Evolutionary conservation across 179 eudicot genomes (phyloP), one percentile per base, ranked within the genome.

Genomic region (Patellifolia procumbens): DNA sequence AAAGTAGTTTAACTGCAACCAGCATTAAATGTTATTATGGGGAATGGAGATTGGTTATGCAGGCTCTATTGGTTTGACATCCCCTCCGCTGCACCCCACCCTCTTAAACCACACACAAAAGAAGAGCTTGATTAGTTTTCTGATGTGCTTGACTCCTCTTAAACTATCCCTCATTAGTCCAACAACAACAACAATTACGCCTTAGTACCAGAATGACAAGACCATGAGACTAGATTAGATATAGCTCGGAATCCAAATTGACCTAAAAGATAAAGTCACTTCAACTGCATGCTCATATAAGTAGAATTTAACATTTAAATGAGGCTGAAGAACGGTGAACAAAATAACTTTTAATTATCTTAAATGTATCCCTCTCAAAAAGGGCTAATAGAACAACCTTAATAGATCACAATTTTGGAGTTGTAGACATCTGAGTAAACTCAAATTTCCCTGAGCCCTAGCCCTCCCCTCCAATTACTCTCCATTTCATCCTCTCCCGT

Each of bases 401-500:
- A 37, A 37, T 37, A 7, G 42, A 37, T 37, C 42, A 37, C 42
- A 37, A 37, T 37, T 0, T 49, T 49, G 17, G 12, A 51, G 19
- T 51, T 20, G n/a, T 51, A 1, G 17, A 15, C 19, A 19, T 51
- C 43, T 39, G 43, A 9, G 22, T 20, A 51, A 15, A 51, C 56
- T 51, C 56, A 1, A 49, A 49, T 12, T 13, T 49, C 43, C 42
- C 53, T 49, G n/a, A 51, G 4, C 56, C 56, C 13, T 20, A 39
- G 43, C 6, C 3, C 24, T 51, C 56, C 56, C 16, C 56, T 51
- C n/a, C 24, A 1, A 51, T 51, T 9, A 8, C 49, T 66, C 10
- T 43, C 53, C 53, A 2, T 68, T 42, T 51, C 73, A 29, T 70
- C 39, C 58, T 70, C 13, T n/a, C n/a, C n/a, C n/a, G n/a, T n/a